Base-by-base conservation (phyloP, 139 green algal genomes). In the Ettlia oleoabundans region DNA sequence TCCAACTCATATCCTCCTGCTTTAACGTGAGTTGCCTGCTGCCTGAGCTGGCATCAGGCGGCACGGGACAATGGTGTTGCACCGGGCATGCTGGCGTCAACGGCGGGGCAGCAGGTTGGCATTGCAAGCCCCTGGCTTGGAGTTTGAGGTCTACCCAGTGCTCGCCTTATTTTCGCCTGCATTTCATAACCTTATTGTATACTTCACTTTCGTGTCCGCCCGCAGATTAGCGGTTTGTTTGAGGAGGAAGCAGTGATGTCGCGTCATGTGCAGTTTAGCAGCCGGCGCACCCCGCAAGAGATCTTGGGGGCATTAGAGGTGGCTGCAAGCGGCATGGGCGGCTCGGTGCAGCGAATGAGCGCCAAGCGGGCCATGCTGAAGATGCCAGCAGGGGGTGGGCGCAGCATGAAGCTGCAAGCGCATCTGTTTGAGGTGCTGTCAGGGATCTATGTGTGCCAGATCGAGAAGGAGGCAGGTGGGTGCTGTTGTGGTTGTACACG, bases 231-330 rank as follows among this genome's bases (percentile, higher is more conserved):
- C 24, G 75, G 37, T 33, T 26, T 87, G 3, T 87, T 87, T 72
- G 82, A 87, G 32, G 73, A 68, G 26, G 64, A 63, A 40, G 72
- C 78, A 13, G n/a, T 53, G 30, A 80, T 65, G 2, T 67, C 51
- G 3, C 42, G 76, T 9, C 82, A 87, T 21, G 83, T 85, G 66
- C 83, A 87, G 52, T 87, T 87, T 55, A 85, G 67, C 66, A 87
- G 70, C 63, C 76, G 53, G 53, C 51, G 63, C 41, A 33, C 67
- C 9, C 63, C 76, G 2, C 35, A 21, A 0, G 51, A 85, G 30
- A 67, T 87, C 10, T 13, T 84, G 2, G 76, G 38, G 3, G 51
- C 64, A 5, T 47, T 87, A 13, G 51, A 74, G 67, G 38, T 42
- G 13, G 78, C 64, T 5, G 68, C 51, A 9, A 43, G n/a, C 8